A percentile compares a stretch with the other conserved stretches of the same genome.
Conservation (phyloP, 345 rosid species). For the Eutrema japonicum region DNA sequence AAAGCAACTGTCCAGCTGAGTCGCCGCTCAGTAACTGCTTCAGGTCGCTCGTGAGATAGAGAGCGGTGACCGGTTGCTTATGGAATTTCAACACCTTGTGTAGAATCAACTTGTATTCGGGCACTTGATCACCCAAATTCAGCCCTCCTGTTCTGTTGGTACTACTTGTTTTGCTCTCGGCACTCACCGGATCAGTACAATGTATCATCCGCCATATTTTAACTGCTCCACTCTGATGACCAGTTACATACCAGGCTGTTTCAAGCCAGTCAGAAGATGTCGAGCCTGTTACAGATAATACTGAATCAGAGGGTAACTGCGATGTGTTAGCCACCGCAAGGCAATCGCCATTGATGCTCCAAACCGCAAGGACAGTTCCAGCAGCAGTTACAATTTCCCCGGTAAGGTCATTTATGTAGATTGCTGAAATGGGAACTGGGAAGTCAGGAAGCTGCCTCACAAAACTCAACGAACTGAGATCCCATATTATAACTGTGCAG, state of each 20-base stretch:
- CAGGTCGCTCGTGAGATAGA: slow-evolving; percentile 72
- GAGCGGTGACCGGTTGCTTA: slow-evolving; percentile 87
- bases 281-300: slow-evolving; percentile 84
- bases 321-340: slow-evolving; percentile 89
- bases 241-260: slow-evolving; percentile 92
- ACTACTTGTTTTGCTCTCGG: slow-evolving; percentile 53
- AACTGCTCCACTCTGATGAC: slow-evolving; percentile 98
- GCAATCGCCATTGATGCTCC: slow-evolving; percentile 99
- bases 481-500: slow-evolving; percentile 94
- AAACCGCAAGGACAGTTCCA: slow-evolving; percentile 91
- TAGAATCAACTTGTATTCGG: slow-evolving; percentile 84
- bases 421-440: slow-evolving; percentile 84
- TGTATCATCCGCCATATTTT: slow-evolving; percentile 98
- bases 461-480: slow-evolving; percentile 85
- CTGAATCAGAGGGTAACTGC: slow-evolving; percentile 94
- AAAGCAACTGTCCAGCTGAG: slow-evolving; percentile 77
- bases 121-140: slow-evolving; percentile 63
- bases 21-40: slow-evolving; percentile 97
- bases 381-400: slow-evolving; percentile 98
- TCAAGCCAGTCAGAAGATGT: slow-evolving; percentile 92
- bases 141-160: slow-evolving; percentile 57
- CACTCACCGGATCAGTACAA: slow-evolving; percentile 58
- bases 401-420: slow-evolving; percentile 86
- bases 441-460: slow-evolving; percentile 90
- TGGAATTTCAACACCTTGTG: slow-evolving; percentile 86